These are phyloP conservation scores for Microcyclospora tardicrescens DNA, from an alignment of 2,329 filamentous ascomycete genomes.

Conservation along the genomic window DNA sequence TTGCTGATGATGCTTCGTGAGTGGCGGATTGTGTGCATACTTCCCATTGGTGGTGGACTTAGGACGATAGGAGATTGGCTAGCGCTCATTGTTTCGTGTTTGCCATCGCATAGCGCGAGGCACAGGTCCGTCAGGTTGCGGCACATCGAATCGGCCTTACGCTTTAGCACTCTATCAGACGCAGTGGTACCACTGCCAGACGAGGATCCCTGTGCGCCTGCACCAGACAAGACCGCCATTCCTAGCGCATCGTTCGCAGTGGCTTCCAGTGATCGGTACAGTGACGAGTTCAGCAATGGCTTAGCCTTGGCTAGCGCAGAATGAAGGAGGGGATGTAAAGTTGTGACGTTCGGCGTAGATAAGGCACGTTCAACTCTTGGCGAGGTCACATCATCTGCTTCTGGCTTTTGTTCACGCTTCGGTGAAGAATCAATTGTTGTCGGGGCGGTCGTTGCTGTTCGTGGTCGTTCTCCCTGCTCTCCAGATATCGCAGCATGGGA, in stretches of 20 bases:
- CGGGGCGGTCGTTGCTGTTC: slow-evolving; percentile 79
- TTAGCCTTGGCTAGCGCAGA: slow-evolving; percentile 71
- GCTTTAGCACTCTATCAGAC: slow-evolving; percentile 71
- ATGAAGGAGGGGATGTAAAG: slow-evolving; percentile 64
- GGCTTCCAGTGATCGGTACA: slow-evolving; percentile 68
- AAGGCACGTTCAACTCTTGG: slow-evolving; percentile 12
- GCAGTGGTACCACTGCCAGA: slow-evolving; percentile 48
- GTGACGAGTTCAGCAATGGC: slow-evolving; percentile 51
- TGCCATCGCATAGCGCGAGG: slow-evolving; percentile 51
- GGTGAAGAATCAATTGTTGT: slow-evolving; percentile 88
- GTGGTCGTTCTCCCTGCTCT: slow-evolving; percentile 65
- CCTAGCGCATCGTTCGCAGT: slow-evolving; percentile 70
- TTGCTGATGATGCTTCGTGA: slow-evolving; percentile 9
- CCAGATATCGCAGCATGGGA: slow-evolving; percentile 68
- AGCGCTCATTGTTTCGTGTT: slow-evolving; percentile 14
- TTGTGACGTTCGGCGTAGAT: slow-evolving; percentile 29
- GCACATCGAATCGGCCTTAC: slow-evolving; percentile 87
- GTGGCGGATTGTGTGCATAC: slow-evolving; percentile 5
- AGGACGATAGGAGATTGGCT: slow-evolving; percentile 11
- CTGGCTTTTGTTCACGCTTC: slow-evolving; percentile 49
- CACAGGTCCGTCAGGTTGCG: slow-evolving; percentile 86
- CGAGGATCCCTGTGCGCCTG: slow-evolving; percentile 51
- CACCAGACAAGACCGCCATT: slow-evolving; percentile 65
- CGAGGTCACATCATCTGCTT: slow-evolving; percentile 26
- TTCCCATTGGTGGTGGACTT: slow-evolving; percentile 3